Base-by-base conservation (phyloP, 257 asterid genomes). In the Gentiana straminea region DNA sequence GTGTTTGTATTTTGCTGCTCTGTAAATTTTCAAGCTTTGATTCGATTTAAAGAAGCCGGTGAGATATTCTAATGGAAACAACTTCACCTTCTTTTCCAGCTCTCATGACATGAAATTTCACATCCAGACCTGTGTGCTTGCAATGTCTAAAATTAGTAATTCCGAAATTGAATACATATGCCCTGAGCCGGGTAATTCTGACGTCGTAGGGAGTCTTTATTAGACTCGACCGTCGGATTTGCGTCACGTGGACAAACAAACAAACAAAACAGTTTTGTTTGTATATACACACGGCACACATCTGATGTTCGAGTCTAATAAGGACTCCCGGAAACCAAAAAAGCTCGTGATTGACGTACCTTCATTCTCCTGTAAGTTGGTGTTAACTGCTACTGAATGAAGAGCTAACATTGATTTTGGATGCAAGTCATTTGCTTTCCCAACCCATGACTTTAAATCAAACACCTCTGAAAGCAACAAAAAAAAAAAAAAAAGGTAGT, bases 351-450 rank as follows among this genome's bases (percentile, higher is more conserved):
- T 24, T 24, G 24, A 24, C 24, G 24, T 76, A 92, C 98, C 98
- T 60, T 92, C 95, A 74, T 92, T 92, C 59, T 75, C 80, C 72
- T 83, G 98, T 74, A 92, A 74, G 68, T 85, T 83, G 76, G 97
- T 85, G 79, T 81, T 80, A 46, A 88, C 80, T 63, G 95, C 97
- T 15, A 81, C 98, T 35, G 93, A 88, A 62, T 84, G 84, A 61
- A 69, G 79, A 63, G 97, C 66, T 63, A 78, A 55, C 82, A 73
- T 70, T 33, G 95, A 82, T 79, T 87, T 88, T 52, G 97, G 98
- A 61, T 83, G 94, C 97, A 88, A 87, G 69, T 92, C 97, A 24
- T 68, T 72, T 59, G 68, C 52, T 69, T 79, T 78, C 43, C 94
- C 95, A 53, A 73, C 75, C 98, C 98, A 92, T 60, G 88, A 70